These are phyloP conservation scores for Vitis hybrid DNA, from an alignment of 177 flowering plant species.

Conservation along the genomic window DNA sequence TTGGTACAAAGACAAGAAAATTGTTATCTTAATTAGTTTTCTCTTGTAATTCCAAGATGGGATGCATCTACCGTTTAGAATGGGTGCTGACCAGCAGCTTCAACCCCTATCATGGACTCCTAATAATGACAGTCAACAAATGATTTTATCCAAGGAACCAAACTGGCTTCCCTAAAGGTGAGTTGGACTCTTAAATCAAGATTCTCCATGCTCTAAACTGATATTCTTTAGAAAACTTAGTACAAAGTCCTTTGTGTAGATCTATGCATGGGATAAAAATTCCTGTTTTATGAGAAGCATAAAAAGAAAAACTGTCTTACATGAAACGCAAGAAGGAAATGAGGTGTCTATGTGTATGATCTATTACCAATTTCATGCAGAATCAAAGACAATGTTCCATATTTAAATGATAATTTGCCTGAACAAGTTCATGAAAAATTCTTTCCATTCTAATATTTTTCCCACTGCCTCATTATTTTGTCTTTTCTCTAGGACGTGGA, in stretches of 20 bases:
- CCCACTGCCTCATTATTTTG: not conserved
- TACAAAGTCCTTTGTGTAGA: no score
- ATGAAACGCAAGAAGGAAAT: no score
- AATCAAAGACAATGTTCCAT: no score
- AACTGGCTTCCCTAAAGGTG: conserved; percentile 35
- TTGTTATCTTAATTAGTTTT: not conserved
- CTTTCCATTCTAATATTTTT: no score
- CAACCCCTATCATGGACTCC: conserved; percentile 35
- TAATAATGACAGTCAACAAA: conserved; percentile 19
- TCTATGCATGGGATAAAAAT: no score
- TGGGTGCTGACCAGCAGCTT: conserved; percentile 35
- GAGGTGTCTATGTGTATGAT: no score
- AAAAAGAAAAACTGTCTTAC: no score
- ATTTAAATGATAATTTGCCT: no score
- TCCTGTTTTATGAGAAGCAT: no score
- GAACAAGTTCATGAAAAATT: no score
- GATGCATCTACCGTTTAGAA: conserved; percentile 29
- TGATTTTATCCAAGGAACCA: conserved; percentile 29
- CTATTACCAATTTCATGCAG: no score
- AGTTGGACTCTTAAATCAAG: not conserved
- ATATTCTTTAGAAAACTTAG: no score
- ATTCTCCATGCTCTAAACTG: not conserved
- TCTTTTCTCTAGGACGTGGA: conserved; percentile 26
- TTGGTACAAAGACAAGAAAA: not conserved
- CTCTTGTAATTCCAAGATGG: conserved; percentile 31